A percentile compares a stretch with the other conserved stretches of the same genome.
Conservation (phyloP, 2,329 filamentous ascomycete genomes). For the Lecanicillium sp. region DNA sequence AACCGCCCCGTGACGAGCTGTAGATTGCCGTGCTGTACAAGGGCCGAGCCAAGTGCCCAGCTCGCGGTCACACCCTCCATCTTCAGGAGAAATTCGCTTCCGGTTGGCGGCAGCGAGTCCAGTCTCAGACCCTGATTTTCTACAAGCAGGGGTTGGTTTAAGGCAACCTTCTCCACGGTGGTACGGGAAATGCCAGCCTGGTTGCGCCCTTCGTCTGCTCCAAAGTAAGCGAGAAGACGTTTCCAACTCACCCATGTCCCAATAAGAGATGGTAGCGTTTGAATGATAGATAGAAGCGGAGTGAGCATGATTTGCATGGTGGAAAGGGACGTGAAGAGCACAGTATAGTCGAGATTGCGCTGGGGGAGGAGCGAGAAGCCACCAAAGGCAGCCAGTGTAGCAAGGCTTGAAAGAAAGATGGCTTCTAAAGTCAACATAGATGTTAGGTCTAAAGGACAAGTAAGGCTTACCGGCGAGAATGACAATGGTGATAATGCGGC, state of each 20-base stretch:
- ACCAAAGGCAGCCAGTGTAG: constrained; percentile 4
- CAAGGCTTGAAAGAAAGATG: background rate
- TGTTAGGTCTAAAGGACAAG: background rate
- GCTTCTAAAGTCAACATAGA: background rate
- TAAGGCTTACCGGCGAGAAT: background rate
- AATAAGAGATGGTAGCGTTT: constrained; percentile 3
- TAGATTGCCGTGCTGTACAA: background rate
- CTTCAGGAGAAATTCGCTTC: background rate
- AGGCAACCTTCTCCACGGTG: background rate
- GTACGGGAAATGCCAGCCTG: background rate
- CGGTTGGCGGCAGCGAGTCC: background rate
- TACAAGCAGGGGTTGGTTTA: background rate
- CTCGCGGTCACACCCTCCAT: background rate
- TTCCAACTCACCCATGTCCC: constrained; percentile 1
- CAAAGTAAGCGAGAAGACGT: background rate
- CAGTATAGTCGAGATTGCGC: background rate
- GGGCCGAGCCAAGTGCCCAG: background rate
- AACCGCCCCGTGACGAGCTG: background rate
- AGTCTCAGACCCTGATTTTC: background rate
- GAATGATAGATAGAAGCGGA: constrained; percentile 5
- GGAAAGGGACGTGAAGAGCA: constrained; percentile 4
- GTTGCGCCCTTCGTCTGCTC: background rate
- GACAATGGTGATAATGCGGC: constrained; percentile 1
- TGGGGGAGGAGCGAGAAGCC: constrained; percentile 1
- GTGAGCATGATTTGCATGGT: constrained; percentile 9